Conservation (phyloP, 208 protist genomes). For the Crithidia fasciculata region DNA sequence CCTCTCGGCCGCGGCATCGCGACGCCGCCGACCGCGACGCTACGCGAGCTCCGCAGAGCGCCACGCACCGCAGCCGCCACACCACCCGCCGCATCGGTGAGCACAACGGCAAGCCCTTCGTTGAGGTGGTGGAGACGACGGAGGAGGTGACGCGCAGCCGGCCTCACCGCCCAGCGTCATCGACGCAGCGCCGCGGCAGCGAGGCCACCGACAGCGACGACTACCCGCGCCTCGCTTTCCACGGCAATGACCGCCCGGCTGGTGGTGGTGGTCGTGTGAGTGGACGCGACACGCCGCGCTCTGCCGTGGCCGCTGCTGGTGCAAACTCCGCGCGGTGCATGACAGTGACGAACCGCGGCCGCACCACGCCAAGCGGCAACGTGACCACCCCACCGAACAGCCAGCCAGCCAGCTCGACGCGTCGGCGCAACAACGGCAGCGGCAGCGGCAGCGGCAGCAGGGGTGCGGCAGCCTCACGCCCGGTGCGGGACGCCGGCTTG, state of each 20-base stretch:
- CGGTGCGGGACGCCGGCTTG: slow-evolving; percentile 1
- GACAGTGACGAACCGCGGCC: slow-evolving; percentile 7
- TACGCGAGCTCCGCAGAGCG: not conserved
- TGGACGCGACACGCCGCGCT: not conserved
- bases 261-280: not conserved
- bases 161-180: not conserved
- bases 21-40: not conserved
- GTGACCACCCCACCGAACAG: not conserved
- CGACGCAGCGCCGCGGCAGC: not conserved
- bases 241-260: not conserved
- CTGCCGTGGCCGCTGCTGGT: not conserved
- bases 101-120: slow-evolving; percentile 11
- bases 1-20: not conserved
- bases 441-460: not conserved
- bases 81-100: slow-evolving; percentile 10
- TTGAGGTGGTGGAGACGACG: slow-evolving; percentile 17
- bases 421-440: slow-evolving; percentile 7
- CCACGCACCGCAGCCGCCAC: slow-evolving; percentile 18
- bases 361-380: not conserved
- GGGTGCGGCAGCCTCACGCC: not conserved
- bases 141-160: slow-evolving; percentile 12
- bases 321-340: not conserved
- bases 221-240: slow-evolving; percentile 10
- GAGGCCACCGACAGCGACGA: not conserved
- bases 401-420: not conserved